Evolutionary conservation across 208 protist genomes (phyloP).

Genomic region (Blastocrithidia nonstop): DNA sequence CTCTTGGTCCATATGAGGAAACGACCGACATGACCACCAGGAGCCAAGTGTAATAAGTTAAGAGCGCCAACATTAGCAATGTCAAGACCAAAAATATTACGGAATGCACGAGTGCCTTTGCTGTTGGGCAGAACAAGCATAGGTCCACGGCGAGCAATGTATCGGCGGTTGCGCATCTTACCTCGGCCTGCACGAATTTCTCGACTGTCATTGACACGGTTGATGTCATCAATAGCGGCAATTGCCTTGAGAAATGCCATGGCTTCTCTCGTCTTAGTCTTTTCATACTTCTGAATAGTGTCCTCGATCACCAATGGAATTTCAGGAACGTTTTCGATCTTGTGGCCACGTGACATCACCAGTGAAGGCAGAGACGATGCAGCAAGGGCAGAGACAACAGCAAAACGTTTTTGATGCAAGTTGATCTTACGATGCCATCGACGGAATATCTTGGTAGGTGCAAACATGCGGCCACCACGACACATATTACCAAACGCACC

Average conservation of each 20-base stretch:
- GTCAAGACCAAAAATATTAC: constrained; percentile 96
- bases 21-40: constrained; percentile 97
- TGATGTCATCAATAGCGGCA: constrained; percentile 90
- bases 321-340: constrained; percentile 88
- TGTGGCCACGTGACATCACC: constrained; percentile 97
- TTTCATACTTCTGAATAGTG: constrained; percentile 71
- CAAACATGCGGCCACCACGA: constrained; percentile 98
- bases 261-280: constrained; percentile 94
- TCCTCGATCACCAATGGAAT: constrained; percentile 95
- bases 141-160: constrained; percentile 88
- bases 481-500: constrained; percentile 99
- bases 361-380: constrained; percentile 93
- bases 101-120: constrained; percentile 84
- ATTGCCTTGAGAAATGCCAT: constrained; percentile 87
- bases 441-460: constrained; percentile 95
- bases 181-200: constrained; percentile 90
- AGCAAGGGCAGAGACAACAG: constrained; percentile 95
- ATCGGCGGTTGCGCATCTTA: constrained; percentile 96
- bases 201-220: constrained; percentile 80
- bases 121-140: constrained; percentile 92
- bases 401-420: constrained; percentile 93
- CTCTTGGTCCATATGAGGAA: constrained; percentile 98
- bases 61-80: constrained; percentile 85
- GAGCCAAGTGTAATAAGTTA: constrained; percentile 98
- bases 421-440: constrained; percentile 97